These are phyloP conservation scores for Scleroderma citrinum DNA, from an alignment of 768 basidiomycete genomes.

Conservation along the genomic window DNA sequence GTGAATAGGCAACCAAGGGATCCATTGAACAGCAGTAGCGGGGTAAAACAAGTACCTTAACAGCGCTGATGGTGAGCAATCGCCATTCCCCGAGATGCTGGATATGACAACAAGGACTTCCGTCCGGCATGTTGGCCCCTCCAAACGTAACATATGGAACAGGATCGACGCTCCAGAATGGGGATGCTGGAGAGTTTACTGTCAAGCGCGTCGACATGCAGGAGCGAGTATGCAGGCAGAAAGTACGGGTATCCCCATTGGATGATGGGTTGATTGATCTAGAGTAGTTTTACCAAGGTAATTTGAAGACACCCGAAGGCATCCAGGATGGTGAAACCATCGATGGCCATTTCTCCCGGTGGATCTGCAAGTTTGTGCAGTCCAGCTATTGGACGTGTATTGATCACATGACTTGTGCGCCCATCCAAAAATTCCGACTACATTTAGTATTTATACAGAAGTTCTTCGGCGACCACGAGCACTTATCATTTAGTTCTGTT, in stretches of 20 bases:
- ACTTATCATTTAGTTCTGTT: no score
- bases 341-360: conserved; percentile 54
- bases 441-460: no score
- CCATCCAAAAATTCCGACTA: no score
- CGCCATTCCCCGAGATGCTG: conserved; percentile 80
- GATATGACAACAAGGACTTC: conserved; percentile 80
- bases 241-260: conserved; percentile 85
- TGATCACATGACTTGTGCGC: no score
- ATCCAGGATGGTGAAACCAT: conserved; percentile 78
- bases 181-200: conserved; percentile 56
- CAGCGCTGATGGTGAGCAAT: neutral
- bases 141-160: conserved; percentile 58
- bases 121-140: conserved; percentile 35
- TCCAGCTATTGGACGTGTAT: no score
- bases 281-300: neutral
- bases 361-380: no score
- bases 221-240: conserved; percentile 68
- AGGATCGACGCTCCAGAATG: conserved; percentile 58
- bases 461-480: no score
- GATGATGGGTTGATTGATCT: conserved; percentile 58
- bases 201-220: conserved; percentile 84
- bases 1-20: conserved; percentile 84
- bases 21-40: conserved; percentile 51
- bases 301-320: conserved; percentile 51
- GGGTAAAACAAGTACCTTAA: neutral